Evolutionary conservation across 2,329 filamentous ascomycete genomes (phyloP).

Genomic region (Dactylonectria macrodidyma): DNA sequence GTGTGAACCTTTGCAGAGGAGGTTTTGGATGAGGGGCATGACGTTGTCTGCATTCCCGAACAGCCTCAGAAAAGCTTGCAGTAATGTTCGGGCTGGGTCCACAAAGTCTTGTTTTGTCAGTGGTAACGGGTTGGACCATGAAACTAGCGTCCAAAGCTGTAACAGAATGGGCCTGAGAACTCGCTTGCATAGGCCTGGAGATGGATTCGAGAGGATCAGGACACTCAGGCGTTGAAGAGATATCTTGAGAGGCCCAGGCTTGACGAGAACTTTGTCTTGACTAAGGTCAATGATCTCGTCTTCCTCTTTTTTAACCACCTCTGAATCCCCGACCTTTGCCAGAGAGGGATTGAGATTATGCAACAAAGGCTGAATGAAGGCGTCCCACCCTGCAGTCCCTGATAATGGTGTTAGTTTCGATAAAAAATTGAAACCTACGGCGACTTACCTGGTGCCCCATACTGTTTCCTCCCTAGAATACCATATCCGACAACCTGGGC

Average conservation of each 20-base stretch:
- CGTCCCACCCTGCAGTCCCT: constrained; percentile 73
- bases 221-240: constrained; percentile 70
- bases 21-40: constrained; percentile 63
- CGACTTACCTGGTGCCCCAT: constrained; percentile 71
- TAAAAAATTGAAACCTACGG: not conserved
- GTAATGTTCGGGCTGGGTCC: constrained; percentile 63
- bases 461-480: constrained; percentile 74
- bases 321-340: constrained; percentile 11
- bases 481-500: constrained; percentile 66
- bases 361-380: constrained; percentile 73
- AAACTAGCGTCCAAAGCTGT: constrained; percentile 75
- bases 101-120: constrained; percentile 57
- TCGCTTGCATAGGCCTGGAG: constrained; percentile 75
- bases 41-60: constrained; percentile 67
- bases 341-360: constrained; percentile 64
- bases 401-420: constrained; percentile 8
- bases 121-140: constrained; percentile 59
- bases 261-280: constrained; percentile 60
- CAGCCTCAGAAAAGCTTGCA: constrained; percentile 72
- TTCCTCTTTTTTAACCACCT: constrained; percentile 44
- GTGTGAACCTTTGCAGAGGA: constrained; percentile 69
- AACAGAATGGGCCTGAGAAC: constrained; percentile 71
- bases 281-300: constrained; percentile 64
- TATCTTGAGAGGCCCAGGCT: constrained; percentile 61
- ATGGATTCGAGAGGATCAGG: constrained; percentile 75